Conservation (phyloP, 2,329 filamentous ascomycete species). For the Cladosporium cucumerinum region DNA sequence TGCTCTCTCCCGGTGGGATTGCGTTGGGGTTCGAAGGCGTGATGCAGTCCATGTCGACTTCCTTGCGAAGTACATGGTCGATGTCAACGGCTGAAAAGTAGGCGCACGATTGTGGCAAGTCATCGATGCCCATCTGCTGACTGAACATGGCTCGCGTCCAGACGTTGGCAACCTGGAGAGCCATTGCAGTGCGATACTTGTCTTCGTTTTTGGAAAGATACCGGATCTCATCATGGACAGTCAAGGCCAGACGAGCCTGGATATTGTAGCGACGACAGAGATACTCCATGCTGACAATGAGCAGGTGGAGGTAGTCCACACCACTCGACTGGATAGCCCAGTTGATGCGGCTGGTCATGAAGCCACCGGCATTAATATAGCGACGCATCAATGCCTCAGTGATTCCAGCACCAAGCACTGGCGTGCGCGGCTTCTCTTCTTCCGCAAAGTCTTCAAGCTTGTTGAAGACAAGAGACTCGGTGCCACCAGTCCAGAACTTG, state of each 20-base stretch:
- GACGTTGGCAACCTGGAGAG: constrained; percentile 86
- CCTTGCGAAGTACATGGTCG: constrained; percentile 91
- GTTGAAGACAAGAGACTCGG: constrained; percentile 97
- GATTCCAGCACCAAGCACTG: constrained; percentile 89
- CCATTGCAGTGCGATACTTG: constrained; percentile 85
- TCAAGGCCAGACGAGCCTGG: constrained; percentile 80
- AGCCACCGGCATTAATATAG: constrained; percentile 77
- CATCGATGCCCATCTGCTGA: constrained; percentile 93
- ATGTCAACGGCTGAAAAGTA: constrained; percentile 96
- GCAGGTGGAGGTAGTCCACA: constrained; percentile 91
- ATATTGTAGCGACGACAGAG: constrained; percentile 81
- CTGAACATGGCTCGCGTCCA: constrained; percentile 98
- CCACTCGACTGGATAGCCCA: constrained; percentile 98
- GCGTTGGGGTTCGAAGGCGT: constrained; percentile 78
- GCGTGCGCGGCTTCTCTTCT: constrained; percentile 84
- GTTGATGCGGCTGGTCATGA: constrained; percentile 95
- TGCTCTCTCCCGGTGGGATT: constrained; percentile 79
- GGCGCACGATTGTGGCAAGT: constrained; percentile 88
- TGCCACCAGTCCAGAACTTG: constrained; percentile 91
- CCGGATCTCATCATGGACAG: constrained; percentile 95
- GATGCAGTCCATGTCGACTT: constrained; percentile 96
- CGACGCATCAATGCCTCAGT: constrained; percentile 90
- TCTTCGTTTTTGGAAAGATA: constrained; percentile 85
- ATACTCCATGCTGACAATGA: constrained; percentile 94
- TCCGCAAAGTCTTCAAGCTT: constrained; percentile 97